Percentiles rank a stretch among this genome's conserved stretches.
Conservation (phyloP, 345 rosid species). For the Isatis tinctoria region DNA sequence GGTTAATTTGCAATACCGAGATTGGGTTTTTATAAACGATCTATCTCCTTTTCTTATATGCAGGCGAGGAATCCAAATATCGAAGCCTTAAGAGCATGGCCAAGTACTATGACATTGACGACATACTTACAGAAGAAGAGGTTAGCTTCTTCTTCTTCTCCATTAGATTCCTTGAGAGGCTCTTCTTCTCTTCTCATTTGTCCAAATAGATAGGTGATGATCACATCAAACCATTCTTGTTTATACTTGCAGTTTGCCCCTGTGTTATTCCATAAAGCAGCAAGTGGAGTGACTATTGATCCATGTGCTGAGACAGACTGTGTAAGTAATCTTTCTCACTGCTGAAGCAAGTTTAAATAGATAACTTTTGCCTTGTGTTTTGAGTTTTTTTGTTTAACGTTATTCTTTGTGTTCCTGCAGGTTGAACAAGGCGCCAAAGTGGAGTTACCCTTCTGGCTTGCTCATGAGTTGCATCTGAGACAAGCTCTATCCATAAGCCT, state of each 20-base stretch:
- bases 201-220: not conserved
- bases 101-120: conserved; percentile 65
- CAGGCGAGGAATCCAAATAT: not conserved
- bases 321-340: no score
- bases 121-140: conserved; percentile 79
- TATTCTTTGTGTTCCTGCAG: conserved; percentile 28
- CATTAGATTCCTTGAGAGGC: not conserved
- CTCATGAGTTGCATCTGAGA: conserved; percentile 60
- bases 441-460: conserved; percentile 78
- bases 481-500: conserved; percentile 58
- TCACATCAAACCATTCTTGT: not conserved
- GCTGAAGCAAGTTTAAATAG: no score
- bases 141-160: conserved; percentile 28
- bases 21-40: not conserved
- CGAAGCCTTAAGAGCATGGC: conserved; percentile 33
- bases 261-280: conserved; percentile 25
- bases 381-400: not conserved
- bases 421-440: conserved; percentile 72
- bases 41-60: not conserved
- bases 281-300: conserved; percentile 72
- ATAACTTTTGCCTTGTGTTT: not conserved
- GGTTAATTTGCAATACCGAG: not conserved
- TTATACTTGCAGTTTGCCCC: conserved; percentile 45
- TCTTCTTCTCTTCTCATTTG: not conserved
- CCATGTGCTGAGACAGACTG: conserved; percentile 62